Conservation (phyloP, 2,329 filamentous ascomycete genomes). For the Fusarium caatingaense region DNA sequence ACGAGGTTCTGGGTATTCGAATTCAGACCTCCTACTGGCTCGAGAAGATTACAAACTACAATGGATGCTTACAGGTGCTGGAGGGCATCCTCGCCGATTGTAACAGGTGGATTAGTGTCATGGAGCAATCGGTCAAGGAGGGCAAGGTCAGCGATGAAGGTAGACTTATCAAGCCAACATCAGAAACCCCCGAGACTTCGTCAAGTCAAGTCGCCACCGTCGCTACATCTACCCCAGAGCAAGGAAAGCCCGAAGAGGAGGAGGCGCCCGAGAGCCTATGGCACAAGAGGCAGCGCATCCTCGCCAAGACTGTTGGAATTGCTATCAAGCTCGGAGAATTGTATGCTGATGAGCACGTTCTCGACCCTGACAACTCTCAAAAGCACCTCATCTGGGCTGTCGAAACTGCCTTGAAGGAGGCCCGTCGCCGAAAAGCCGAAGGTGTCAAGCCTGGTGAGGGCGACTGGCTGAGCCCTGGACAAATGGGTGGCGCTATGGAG, state of each 20-base stretch:
- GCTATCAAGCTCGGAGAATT: constrained; percentile 87
- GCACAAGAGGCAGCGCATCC: constrained; percentile 71
- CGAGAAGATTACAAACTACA: constrained; percentile 78
- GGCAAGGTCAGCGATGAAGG: constrained; percentile 59
- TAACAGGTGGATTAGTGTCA: constrained; percentile 66
- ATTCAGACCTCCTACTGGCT: constrained; percentile 84
- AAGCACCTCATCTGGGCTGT: constrained; percentile 81
- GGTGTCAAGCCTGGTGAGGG: constrained; percentile 78
- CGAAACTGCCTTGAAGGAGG: constrained; percentile 80
- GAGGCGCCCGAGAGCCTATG: constrained; percentile 61
- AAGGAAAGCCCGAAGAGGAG: constrained; percentile 44
- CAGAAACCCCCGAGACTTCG: constrained; percentile 16
- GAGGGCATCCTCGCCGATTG: constrained; percentile 81
- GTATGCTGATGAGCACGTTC: constrained; percentile 80
- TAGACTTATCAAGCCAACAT: constrained; percentile 43
- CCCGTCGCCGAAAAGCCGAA: constrained; percentile 72
- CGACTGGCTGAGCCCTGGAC: constrained; percentile 75
- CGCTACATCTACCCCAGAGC: constrained; percentile 20
- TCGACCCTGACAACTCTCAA: constrained; percentile 79
- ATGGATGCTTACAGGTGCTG: constrained; percentile 78
- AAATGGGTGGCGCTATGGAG: constrained; percentile 80
- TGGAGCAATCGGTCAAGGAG: constrained; percentile 63
- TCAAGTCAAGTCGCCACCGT: constrained; percentile 10
- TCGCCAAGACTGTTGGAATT: constrained; percentile 80
- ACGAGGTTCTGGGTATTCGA: constrained; percentile 90